phyloP scores from a whole-genome alignment of 306 rosid genomes.

The Hylodesmum podocarpum region DNA sequence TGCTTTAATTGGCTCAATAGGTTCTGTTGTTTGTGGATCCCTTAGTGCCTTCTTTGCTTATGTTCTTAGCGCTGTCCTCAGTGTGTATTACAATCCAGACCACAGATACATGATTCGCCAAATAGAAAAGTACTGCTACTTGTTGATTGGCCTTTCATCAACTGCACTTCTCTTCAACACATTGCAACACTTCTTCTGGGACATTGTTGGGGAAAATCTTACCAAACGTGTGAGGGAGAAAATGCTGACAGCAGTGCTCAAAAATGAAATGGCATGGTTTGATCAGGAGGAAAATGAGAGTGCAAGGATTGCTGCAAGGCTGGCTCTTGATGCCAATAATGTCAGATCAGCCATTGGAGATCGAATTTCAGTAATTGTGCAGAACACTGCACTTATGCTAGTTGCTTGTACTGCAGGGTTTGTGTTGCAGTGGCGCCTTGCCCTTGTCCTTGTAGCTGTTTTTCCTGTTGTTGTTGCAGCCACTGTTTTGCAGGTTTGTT shows the following conservation, averaged over 20 bases:
- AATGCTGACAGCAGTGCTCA: constrained; percentile 83
- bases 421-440: constrained; percentile 98
- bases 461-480: constrained; percentile 99
- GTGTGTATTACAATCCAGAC: constrained; percentile 83
- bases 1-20: constrained; percentile 86
- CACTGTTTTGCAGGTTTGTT: constrained; percentile 87
- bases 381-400: constrained; percentile 96
- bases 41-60: constrained; percentile 98
- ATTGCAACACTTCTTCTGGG: constrained; percentile 96
- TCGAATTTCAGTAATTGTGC: constrained; percentile 94
- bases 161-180: constrained; percentile 96
- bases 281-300: constrained; percentile 99
- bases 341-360: constrained; percentile 99
- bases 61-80: constrained; percentile 97
- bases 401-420: constrained; percentile 99
- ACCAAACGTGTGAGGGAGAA: constrained; percentile 97
- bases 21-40: constrained; percentile 92
- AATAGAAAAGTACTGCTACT: constrained; percentile 85
- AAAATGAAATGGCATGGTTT: constrained; percentile 99
- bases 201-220: constrained; percentile 96
- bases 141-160: constrained; percentile 95
- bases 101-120: constrained; percentile 75
- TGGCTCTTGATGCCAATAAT: constrained; percentile 94
- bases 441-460: constrained; percentile 93
- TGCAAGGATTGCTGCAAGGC: constrained; percentile 88